Evolutionary conservation across 352 stramenopile species (phyloP), one percentile per base, ranked within the genome.

Genomic region (Pythium angustatum): DNA sequence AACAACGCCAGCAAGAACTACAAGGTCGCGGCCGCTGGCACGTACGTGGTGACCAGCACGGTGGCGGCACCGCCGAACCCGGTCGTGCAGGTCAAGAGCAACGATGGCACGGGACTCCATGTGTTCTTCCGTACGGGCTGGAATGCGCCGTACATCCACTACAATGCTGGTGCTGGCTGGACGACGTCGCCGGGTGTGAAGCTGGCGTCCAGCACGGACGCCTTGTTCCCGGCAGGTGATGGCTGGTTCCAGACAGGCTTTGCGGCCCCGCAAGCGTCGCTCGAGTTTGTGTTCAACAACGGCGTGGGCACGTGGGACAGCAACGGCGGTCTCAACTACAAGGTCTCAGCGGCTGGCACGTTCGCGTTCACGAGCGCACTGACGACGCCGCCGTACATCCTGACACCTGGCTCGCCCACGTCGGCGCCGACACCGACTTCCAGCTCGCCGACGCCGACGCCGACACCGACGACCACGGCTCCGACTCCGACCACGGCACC

Each of bases 231-330:
- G 0, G 24, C 69, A 19, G 59, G 67, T 1, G 50, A 41, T 17
- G 75, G 75, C 1, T 83, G 75, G 75, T 83, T 83, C 64, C 48
- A 72, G 41, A 72, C 64, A 43, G 59, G 73, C 43, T 55, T 80
- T 21, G 45, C 62, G 5, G 28, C 66, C 2, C 38, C 71, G 0
- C 51, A 65, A 1, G 50, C 57, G 2, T 72, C 62, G 26, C 64
- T 80, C 33, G 60, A 80, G 56, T 78, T 83, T 58, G 71, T 77
- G 8, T 83, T 83, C 49, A 83, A 78, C 70, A 70, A 80, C 21
- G 70, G 70, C 14, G 68, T 72, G 12, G 75, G 69, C 11, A 43
- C 51, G n/a, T 83, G 75, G 75, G 72, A 83, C 53, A 80, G 77
- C 51, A 78, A 77, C 51, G 66, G 65, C n/a, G 68, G 71, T 43